These are phyloP conservation scores for Bipolaris bicolor DNA, from an alignment of 2,329 filamentous ascomycete species.

Conservation along the genomic window DNA sequence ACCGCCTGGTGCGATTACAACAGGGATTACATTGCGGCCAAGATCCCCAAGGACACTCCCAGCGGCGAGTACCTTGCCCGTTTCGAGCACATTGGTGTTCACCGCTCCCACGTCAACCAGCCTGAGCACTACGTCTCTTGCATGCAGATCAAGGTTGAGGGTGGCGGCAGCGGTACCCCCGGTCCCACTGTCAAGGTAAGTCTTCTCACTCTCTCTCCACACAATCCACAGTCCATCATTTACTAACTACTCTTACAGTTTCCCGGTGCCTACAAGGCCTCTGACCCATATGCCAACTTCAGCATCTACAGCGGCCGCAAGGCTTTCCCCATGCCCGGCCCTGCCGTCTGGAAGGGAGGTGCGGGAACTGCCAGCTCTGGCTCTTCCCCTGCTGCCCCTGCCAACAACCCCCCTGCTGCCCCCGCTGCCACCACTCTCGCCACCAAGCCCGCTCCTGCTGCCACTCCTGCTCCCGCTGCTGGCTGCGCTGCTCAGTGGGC, in stretches of 20 bases:
- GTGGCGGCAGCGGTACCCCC: constrained; percentile 42
- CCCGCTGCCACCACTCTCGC: constrained; percentile 12
- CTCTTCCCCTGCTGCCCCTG: constrained; percentile 5
- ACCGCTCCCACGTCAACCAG: constrained; percentile 35
- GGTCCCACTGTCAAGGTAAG: constrained; percentile 46
- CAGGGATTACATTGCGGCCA: constrained; percentile 34
- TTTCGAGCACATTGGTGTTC: constrained; percentile 52
- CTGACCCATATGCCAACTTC: constrained; percentile 34
- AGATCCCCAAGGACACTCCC: constrained; percentile 48
- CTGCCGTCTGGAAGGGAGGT: constrained; percentile 24
- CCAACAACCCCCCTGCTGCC: constrained; percentile 13
- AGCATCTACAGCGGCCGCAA: constrained; percentile 36
- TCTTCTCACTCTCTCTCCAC: neutral
- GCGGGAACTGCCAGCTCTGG: constrained; percentile 9
- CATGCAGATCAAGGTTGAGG: constrained; percentile 51
- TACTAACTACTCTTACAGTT: neutral
- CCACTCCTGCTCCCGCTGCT: constrained; percentile 8
- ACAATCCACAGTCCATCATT: neutral
- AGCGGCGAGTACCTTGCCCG: constrained; percentile 54
- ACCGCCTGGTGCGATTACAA: constrained; percentile 35
- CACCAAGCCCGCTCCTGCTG: constrained; percentile 9
- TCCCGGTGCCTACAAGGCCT: constrained; percentile 43
- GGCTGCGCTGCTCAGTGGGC: constrained; percentile 17
- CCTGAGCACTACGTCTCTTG: constrained; percentile 54
- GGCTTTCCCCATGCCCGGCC: constrained; percentile 23